A percentile compares a stretch with the other conserved stretches of the same genome.
phyloP scores from a whole-genome alignment of 306 rosid species.

The Lotus japonicus region DNA sequence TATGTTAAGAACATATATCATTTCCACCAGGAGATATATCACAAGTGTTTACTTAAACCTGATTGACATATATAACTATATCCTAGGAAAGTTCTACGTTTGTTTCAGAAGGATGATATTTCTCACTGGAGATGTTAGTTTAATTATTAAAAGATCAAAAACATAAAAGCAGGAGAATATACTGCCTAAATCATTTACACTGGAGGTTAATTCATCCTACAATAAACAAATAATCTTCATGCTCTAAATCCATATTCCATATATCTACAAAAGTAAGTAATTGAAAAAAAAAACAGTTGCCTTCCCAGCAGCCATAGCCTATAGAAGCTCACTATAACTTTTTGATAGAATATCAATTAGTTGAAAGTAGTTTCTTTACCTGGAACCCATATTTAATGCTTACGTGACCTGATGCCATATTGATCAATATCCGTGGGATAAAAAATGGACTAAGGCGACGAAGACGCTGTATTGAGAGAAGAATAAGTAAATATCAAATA shows the following conservation, averaged over 20 bases:
- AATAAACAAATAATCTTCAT: background rate
- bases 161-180: constrained; percentile 4
- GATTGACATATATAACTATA: constrained; percentile 3
- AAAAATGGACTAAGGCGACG: constrained; percentile 98
- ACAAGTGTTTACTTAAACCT: background rate
- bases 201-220: background rate
- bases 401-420: constrained; percentile 97
- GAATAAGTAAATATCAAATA: background rate
- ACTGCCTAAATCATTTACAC: constrained; percentile 2
- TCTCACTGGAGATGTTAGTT: background rate
- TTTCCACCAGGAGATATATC: background rate
- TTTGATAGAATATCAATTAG: constrained; percentile 7
- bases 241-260: constrained; percentile 1
- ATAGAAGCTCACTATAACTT: constrained; percentile 13
- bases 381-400: constrained; percentile 98
- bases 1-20: background rate
- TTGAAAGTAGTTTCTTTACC: constrained; percentile 37
- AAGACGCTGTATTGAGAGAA: constrained; percentile 47
- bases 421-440: constrained; percentile 84
- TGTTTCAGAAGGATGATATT: constrained; percentile 1
- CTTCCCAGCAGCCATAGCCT: background rate
- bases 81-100: background rate
- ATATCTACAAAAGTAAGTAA: background rate
- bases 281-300: background rate
- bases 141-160: constrained; percentile 12